These are phyloP conservation scores for Coprinopsis marcescibilis DNA, from an alignment of 768 basidiomycete genomes.

Conservation along the genomic window DNA sequence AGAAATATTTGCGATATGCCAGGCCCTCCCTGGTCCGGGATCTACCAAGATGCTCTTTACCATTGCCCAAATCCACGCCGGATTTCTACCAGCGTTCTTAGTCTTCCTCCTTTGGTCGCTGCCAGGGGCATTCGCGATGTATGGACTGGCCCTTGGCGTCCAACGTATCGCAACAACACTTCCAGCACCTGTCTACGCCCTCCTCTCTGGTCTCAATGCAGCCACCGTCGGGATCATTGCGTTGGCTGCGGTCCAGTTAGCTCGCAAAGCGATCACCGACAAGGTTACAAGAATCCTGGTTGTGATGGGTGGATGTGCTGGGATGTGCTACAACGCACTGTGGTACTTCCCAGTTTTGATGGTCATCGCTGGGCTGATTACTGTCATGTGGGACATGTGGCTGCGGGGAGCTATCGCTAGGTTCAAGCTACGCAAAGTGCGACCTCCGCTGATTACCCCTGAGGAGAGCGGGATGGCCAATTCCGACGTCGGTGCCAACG, in stretches of 20 bases:
- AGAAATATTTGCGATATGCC: conserved; percentile 42
- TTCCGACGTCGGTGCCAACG: neutral
- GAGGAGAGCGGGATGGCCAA: conserved; percentile 5
- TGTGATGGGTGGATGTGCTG: conserved; percentile 37
- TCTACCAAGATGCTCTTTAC: conserved; percentile 44
- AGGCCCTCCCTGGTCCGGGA: conserved; percentile 45
- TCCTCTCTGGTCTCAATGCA: conserved; percentile 49
- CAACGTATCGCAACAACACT: conserved; percentile 34
- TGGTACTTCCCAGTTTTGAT: conserved; percentile 50
- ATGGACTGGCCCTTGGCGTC: conserved; percentile 38
- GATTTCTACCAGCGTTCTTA: conserved; percentile 33
- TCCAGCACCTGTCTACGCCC: conserved; percentile 40
- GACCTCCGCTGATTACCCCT: neutral
- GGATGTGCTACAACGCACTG: conserved; percentile 43
- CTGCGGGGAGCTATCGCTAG: conserved; percentile 14
- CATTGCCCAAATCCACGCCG: conserved; percentile 38
- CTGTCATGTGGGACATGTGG: conserved; percentile 35
- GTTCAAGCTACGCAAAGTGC: conserved; percentile 12
- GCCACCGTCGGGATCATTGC: conserved; percentile 50
- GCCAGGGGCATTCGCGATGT: conserved; percentile 46
- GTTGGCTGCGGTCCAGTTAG: conserved; percentile 43
- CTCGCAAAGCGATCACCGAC: conserved; percentile 41
- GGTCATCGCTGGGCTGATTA: conserved; percentile 31
- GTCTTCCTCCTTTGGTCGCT: conserved; percentile 40
- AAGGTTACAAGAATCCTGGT: conserved; percentile 35